Conservation (phyloP, 148 eudicot genomes). For the Tetragonia tetragonoides region DNA sequence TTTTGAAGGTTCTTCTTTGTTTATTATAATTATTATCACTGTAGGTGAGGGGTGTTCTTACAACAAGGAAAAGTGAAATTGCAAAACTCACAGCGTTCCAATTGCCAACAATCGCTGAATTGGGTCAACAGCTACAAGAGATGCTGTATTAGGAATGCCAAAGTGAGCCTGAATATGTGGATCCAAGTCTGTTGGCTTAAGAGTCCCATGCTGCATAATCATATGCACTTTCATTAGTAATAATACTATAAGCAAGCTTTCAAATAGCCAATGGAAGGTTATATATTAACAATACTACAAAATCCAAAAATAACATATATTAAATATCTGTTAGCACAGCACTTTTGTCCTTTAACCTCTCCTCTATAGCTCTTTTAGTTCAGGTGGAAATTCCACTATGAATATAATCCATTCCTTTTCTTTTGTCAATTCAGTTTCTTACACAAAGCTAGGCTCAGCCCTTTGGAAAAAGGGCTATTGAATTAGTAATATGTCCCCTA, state of each 20-base stretch:
- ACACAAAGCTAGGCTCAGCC: not conserved
- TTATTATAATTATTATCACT: not conserved
- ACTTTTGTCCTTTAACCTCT: not conserved
- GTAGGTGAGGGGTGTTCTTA: not conserved
- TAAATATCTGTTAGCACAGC: not conserved
- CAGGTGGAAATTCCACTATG: not conserved
- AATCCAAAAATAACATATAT: not conserved
- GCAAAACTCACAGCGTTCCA: slow-evolving; percentile 65
- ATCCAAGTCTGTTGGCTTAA: slow-evolving; percentile 40
- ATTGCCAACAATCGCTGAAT: slow-evolving; percentile 71
- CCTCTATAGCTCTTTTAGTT: not conserved
- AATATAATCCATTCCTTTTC: not conserved
- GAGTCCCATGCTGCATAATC: slow-evolving; percentile 30
- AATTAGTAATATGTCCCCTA: not conserved
- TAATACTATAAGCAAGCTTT: not conserved
- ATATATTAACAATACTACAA: no score
- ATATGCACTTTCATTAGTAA: not conserved
- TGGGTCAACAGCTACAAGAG: slow-evolving; percentile 70
- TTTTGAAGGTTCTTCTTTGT: not conserved
- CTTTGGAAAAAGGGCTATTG: not conserved
- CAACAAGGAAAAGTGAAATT: not conserved
- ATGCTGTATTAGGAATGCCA: slow-evolving; percentile 66
- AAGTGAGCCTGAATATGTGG: slow-evolving; percentile 46
- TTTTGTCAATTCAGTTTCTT: not conserved
- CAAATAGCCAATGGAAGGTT: not conserved